Conservation (phyloP, 78 protist genomes). For the Cavenderia fasciculata region DNA sequence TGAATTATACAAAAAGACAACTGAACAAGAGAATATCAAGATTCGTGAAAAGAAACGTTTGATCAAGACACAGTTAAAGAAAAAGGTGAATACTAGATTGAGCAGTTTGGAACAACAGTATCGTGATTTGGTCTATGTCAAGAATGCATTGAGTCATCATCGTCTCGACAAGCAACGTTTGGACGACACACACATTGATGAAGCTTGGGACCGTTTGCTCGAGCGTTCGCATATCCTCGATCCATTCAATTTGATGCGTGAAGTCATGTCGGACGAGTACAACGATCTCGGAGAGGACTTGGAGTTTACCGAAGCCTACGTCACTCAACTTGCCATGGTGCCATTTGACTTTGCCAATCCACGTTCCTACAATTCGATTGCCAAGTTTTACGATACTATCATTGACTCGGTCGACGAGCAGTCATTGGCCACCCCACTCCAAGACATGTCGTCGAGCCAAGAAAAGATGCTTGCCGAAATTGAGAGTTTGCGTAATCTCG, state of each 20-base stretch:
- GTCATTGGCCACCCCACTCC: neutral
- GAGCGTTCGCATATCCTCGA: constrained; percentile 40
- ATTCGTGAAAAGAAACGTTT: constrained; percentile 18
- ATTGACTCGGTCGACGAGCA: neutral
- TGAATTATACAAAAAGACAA: constrained; percentile 27
- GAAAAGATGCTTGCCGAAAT: neutral
- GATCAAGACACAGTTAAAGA: constrained; percentile 2
- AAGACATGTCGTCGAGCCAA: neutral
- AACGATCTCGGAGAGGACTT: constrained; percentile 32
- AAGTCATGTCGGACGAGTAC: constrained; percentile 46
- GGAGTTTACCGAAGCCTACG: constrained; percentile 4
- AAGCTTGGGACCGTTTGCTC: constrained; percentile 63
- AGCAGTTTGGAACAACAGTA: constrained; percentile 36
- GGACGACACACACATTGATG: constrained; percentile 8
- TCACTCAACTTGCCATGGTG: constrained; percentile 10
- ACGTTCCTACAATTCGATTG: constrained; percentile 26
- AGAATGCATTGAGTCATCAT: constrained; percentile 35
- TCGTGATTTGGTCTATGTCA: constrained; percentile 28
- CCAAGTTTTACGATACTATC: neutral
- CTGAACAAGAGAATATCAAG: neutral
- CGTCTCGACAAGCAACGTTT: constrained; percentile 14
- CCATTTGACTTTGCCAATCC: constrained; percentile 65
- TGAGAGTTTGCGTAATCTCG: neutral
- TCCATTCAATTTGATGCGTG: constrained; percentile 23
- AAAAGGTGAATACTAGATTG: neutral